Percentiles rank a stretch among this genome's conserved stretches.
phyloP scores from a whole-genome alignment of 75 land plant species.

The Picea glauca region DNA sequence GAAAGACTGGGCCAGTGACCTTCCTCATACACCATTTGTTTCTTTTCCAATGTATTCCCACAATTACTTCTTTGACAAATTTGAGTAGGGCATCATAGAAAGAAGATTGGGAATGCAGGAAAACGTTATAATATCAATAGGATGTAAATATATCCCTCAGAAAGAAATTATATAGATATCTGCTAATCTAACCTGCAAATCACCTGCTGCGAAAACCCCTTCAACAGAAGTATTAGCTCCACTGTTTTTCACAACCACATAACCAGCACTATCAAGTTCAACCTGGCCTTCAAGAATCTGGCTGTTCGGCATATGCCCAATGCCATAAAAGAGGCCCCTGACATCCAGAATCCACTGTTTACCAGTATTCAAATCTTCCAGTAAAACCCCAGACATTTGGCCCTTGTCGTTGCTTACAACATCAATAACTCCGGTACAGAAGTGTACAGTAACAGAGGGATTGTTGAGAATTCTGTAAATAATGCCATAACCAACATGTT shows the following conservation, averaged over 20 bases:
- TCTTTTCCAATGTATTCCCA: background rate
- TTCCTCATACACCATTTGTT: background rate
- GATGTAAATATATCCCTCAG: background rate
- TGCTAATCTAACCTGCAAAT: slow-evolving; percentile 71
- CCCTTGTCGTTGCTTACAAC: slow-evolving; percentile 79
- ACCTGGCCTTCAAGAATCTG: slow-evolving; percentile 86
- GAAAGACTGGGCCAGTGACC: background rate
- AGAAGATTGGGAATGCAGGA: background rate
- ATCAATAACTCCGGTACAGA: slow-evolving; percentile 80
- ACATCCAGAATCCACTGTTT: slow-evolving; percentile 69
- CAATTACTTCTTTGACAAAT: background rate
- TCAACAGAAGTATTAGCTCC: slow-evolving; percentile 76
- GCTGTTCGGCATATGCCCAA: slow-evolving; percentile 95
- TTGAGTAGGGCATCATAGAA: background rate
- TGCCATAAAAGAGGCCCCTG: slow-evolving; percentile 91
- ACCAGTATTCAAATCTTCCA: slow-evolving; percentile 43
- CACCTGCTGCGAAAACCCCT: slow-evolving; percentile 98
- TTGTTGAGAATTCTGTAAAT: slow-evolving; percentile 82
- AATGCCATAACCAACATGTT: slow-evolving; percentile 74
- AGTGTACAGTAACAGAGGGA: slow-evolving; percentile 90
- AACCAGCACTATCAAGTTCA: slow-evolving; percentile 81
- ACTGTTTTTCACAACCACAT: slow-evolving; percentile 71
- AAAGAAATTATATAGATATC: background rate
- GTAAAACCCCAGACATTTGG: slow-evolving; percentile 80
- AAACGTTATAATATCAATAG: background rate